Conservation (phyloP, 148 eudicot species). For the Mesembryanthemum crystallinum region DNA sequence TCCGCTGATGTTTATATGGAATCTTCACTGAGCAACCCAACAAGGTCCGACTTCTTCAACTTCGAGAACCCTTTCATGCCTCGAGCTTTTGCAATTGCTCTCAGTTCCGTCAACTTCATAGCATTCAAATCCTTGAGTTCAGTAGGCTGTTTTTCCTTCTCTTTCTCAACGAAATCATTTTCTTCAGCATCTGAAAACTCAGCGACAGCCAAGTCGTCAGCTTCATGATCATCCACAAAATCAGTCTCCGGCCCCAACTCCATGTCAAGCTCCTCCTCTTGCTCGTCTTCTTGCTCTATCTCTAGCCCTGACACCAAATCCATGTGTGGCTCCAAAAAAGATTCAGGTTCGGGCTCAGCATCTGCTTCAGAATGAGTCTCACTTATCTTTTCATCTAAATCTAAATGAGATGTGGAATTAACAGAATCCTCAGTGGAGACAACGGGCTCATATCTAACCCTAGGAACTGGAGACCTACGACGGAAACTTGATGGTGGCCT, state of each 20-base stretch:
- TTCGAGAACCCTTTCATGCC: slow-evolving; percentile 80
- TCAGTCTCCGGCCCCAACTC: slow-evolving; percentile 39
- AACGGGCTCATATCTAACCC: slow-evolving; percentile 40
- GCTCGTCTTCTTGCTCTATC: slow-evolving; percentile 24
- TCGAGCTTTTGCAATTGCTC: slow-evolving; percentile 77
- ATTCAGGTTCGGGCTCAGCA: slow-evolving; percentile 30
- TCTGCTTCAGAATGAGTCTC: slow-evolving; percentile 25
- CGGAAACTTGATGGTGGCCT: slow-evolving; percentile 71
- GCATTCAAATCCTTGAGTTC: slow-evolving; percentile 40
- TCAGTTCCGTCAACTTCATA: slow-evolving; percentile 75
- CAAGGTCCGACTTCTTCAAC: slow-evolving; percentile 75
- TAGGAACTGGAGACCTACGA: slow-evolving; percentile 76
- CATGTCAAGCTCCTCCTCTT: slow-evolving; percentile 26
- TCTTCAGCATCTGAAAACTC: slow-evolving; percentile 41
- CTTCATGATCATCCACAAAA: slow-evolving; percentile 30
- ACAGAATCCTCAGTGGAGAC: slow-evolving; percentile 26
- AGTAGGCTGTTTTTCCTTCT: slow-evolving; percentile 28
- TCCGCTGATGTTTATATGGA: slow-evolving; percentile 13
- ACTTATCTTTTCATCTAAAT: slow-evolving; percentile 30
- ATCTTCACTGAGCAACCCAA: slow-evolving; percentile 62
- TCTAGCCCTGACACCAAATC: slow-evolving; percentile 26
- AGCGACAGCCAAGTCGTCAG: slow-evolving; percentile 44
- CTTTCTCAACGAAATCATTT: slow-evolving; percentile 34
- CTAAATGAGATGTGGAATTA: slow-evolving; percentile 27
- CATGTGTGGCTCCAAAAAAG: slow-evolving; percentile 24